Evolutionary conservation across 1,284 basidiomycete genomes (phyloP).

Genomic region (Apiotrichum domesticum): DNA sequence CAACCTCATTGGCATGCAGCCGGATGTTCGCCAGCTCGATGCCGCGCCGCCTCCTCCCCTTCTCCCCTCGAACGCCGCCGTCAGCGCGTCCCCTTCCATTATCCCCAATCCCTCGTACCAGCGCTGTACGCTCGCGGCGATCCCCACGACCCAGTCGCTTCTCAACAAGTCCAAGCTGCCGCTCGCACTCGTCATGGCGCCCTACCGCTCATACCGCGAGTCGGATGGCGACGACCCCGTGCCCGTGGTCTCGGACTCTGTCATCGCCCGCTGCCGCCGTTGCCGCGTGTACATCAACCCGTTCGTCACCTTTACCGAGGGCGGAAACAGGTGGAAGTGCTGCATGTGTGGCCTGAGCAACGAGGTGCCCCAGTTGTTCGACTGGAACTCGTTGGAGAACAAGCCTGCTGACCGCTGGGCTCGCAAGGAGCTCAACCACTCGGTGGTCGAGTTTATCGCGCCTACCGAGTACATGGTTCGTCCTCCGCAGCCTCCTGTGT

Average conservation of each 20-base stretch:
- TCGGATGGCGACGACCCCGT: slow-evolving; percentile 58
- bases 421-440: slow-evolving; percentile 86
- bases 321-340: slow-evolving; percentile 98
- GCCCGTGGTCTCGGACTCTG: slow-evolving; percentile 83
- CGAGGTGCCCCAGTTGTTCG: slow-evolving; percentile 96
- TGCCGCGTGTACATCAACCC: slow-evolving; percentile 99
- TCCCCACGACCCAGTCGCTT: slow-evolving; percentile 88
- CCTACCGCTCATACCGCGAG: slow-evolving; percentile 70
- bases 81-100: slow-evolving; percentile 71
- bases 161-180: slow-evolving; percentile 91
- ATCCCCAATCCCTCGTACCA: slow-evolving; percentile 91
- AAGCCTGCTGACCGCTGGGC: slow-evolving; percentile 93
- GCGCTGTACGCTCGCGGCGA: slow-evolving; percentile 82
- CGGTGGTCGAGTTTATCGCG: slow-evolving; percentile 92
- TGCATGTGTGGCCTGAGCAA: slow-evolving; percentile 99
- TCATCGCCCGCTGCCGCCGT: slow-evolving; percentile 93
- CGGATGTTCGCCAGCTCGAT: slow-evolving; percentile 77
- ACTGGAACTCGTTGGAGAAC: slow-evolving; percentile 93
- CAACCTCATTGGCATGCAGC: slow-evolving; percentile 82
- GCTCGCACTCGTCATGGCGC: slow-evolving; percentile 81
- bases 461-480: slow-evolving; percentile 99
- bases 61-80: slow-evolving; percentile 72
- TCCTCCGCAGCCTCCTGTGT: slow-evolving; percentile 93
- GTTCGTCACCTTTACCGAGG: slow-evolving; percentile 97
- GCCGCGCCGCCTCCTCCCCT: slow-evolving; percentile 80